Percentiles rank a stretch among this genome's conserved stretches.
Evolutionary conservation across 2,329 filamentous ascomycete species (phyloP).

Genomic region (Xylariaceae sp.): DNA sequence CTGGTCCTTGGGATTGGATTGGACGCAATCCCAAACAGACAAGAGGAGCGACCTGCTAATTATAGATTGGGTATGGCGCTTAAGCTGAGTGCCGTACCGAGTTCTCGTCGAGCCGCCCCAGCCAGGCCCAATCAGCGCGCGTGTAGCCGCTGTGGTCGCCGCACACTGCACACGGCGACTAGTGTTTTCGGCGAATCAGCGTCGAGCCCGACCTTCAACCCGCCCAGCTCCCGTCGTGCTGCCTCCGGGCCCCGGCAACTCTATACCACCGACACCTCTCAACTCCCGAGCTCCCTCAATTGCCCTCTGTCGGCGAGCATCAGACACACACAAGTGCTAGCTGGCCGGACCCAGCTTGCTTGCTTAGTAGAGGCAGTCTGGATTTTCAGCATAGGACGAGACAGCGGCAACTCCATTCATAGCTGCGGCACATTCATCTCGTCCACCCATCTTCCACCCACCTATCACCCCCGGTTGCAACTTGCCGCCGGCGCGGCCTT

Average conservation of each 20-base stretch:
- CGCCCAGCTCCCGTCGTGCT: background rate
- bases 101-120: background rate
- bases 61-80: constrained; percentile 23
- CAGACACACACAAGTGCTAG: too few species aligned
- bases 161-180: background rate
- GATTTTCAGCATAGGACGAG: too few species aligned
- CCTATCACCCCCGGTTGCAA: background rate
- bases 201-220: background rate
- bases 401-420: too few species aligned
- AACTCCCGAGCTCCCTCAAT: too few species aligned
- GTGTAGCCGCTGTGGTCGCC: background rate
- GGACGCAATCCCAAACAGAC: constrained; percentile 14
- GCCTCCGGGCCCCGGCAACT: background rate
- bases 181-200: background rate
- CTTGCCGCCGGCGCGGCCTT: background rate
- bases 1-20: constrained; percentile 3
- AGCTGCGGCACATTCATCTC: too few species aligned
- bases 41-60: constrained; percentile 24
- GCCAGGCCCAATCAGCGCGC: background rate
- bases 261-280: background rate
- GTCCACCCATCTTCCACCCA: constrained; percentile 3
- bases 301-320: too few species aligned
- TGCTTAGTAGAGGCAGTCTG: too few species aligned
- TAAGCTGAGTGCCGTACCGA: constrained; percentile 17
- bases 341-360: too few species aligned